These are phyloP conservation scores for peach (Prunus persica) DNA, from an alignment of 306 rosid species.

Conservation along the genomic window Prunus_persica_NCBIv2 NC_034013.1:2976001-2976500, in stretches of 20 bases:
- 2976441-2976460: too few species aligned
- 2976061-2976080: not conserved
- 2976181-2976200: not conserved
- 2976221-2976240: not conserved
- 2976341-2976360: not conserved
- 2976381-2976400: not conserved
- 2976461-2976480: too few species aligned
- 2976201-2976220: not conserved
- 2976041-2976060: not conserved
- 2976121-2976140: not conserved
- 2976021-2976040: not conserved
- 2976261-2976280: not conserved
- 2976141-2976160: not conserved
- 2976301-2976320: not conserved
- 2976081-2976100: not conserved
- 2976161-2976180: not conserved
- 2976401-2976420: too few species aligned
- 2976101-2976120: not conserved
- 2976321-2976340: not conserved
- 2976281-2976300: not conserved
- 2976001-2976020: too few species aligned
- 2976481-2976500: too few species aligned
- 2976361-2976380: not conserved
- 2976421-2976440: too few species aligned
- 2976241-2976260: not conserved